phyloP scores from a whole-genome alignment of 2,329 filamentous ascomycete species.

The Exophiala alcalophila region DNA sequence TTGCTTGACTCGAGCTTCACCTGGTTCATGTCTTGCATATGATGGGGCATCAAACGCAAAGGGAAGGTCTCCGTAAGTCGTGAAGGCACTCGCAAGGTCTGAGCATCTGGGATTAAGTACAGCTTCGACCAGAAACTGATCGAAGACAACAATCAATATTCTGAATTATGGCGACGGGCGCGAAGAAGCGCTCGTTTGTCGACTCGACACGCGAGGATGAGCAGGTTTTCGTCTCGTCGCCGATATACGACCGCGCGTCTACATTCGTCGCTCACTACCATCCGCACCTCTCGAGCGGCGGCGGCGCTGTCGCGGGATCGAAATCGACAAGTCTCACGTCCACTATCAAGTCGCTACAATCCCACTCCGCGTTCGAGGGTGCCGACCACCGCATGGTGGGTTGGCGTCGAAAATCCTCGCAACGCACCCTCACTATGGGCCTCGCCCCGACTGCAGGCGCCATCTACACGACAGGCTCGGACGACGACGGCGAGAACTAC shows the following conservation, averaged over 20 bases:
- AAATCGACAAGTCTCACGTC: constrained; percentile 34
- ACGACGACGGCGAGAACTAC: constrained; percentile 56
- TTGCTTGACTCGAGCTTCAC: no score
- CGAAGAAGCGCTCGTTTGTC: no score
- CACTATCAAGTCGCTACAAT: constrained; percentile 39
- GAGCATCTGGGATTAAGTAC: no score
- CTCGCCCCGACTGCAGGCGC: constrained; percentile 24
- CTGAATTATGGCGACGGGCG: no score
- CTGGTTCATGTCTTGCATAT: no score
- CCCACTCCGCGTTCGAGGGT: constrained; percentile 42
- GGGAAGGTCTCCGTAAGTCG: no score
- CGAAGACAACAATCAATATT: no score
- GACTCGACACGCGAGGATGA: constrained; percentile 1
- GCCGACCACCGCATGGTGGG: constrained; percentile 53
- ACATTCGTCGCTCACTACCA: constrained; percentile 51
- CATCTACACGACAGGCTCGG: constrained; percentile 45
- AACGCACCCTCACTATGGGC: constrained; percentile 40
- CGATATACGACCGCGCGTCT: constrained; percentile 51
- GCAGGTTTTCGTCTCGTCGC: constrained; percentile 44
- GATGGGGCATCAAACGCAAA: no score
- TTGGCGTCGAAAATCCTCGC: constrained; percentile 49
- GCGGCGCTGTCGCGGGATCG: background rate
- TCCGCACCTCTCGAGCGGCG: constrained; percentile 32
- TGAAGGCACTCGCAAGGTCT: no score
- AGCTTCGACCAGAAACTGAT: no score